A percentile compares a stretch with the other conserved stretches of the same genome.
Evolutionary conservation across 2,329 filamentous ascomycete genomes (phyloP).

Genomic region (Colletotrichum falcatum): DNA sequence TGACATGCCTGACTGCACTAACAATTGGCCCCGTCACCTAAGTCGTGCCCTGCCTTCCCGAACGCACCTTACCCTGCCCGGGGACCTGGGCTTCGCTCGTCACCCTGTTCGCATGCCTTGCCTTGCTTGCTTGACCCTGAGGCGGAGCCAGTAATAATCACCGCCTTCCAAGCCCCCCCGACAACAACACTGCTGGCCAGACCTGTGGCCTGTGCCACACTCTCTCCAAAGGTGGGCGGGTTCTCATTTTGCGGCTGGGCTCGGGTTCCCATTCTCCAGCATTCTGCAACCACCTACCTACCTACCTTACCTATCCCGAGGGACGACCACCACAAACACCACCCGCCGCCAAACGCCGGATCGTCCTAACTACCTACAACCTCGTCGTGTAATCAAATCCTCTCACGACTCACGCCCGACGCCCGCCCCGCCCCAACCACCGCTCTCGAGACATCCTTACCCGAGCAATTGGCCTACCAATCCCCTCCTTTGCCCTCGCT

Average conservation of each 20-base stretch:
- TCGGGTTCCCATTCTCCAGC: slow-evolving; percentile 27
- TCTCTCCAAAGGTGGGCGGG: slow-evolving; percentile 9
- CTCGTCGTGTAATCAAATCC: slow-evolving; percentile 27
- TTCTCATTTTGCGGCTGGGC: slow-evolving; percentile 26
- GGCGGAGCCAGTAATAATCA: background rate
- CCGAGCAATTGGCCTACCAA: slow-evolving; percentile 13
- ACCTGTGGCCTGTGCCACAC: background rate
- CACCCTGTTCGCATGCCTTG: background rate
- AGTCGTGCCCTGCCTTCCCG: slow-evolving; percentile 23
- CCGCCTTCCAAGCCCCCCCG: background rate
- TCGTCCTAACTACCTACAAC: slow-evolving; percentile 29
- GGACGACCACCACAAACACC: slow-evolving; percentile 7
- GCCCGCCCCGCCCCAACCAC: slow-evolving; percentile 4
- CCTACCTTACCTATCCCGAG: background rate
- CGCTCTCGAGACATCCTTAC: slow-evolving; percentile 8
- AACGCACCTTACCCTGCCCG: slow-evolving; percentile 13
- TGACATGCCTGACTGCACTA: no score
- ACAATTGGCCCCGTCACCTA: no score
- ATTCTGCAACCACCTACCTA: slow-evolving; percentile 27
- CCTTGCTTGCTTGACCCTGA: background rate
- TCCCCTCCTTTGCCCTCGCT: background rate
- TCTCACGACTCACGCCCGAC: slow-evolving; percentile 30
- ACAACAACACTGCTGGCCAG: background rate
- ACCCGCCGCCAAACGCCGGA: slow-evolving; percentile 17
- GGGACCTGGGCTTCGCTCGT: background rate